Evolutionary conservation across 768 basidiomycete species (phyloP), one percentile per base, ranked within the genome.

Genomic region (Hortiboletus campestris): DNA sequence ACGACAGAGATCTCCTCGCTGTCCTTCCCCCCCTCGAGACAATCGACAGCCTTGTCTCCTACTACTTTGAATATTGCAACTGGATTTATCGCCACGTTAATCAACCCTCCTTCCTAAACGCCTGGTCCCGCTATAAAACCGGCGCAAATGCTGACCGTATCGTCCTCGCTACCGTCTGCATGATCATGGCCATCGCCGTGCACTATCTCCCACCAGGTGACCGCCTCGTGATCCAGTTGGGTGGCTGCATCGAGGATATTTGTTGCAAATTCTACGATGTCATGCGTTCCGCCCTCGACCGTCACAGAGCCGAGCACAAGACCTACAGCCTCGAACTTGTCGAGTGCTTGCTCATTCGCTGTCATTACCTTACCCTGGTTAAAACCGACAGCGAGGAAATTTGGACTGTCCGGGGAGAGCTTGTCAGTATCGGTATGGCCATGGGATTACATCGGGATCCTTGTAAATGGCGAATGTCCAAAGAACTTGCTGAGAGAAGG

Each of bases 401-500:
- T 25, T 93, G 91, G 91, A 74, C 79, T 34, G 78, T 89, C 36
- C 76, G 83, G 22, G 89, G 88, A 2, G 87, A 91, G 63, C 74
- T 92, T 16, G 74, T 91, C 34, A 84, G 83, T 28, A 85, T 91
- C 55, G 88, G 80, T 9, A 86, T 84, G 60, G 91, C 90, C 13
- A 85, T 93, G 84, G 91, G 91, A 11, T 74, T 93, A 9, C 91
- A 93, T 71, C 84, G 91, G 19, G 91, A 93, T 71, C 91, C 91
- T n/a, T 84, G 81, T 42, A 84, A 85, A 67, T 90, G 84, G 80
- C 80, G 80, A 57, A 85, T 90, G 78, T 82, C 79, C 47, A 78
- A 79, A 54, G 84, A 84, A 55, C 73, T 84, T 11, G 85, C 88
- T 35, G 91, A 92, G 68, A 80, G 91, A 54, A 77, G 91, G 48